Evolutionary conservation across 2,329 filamentous ascomycete species (phyloP).

Genomic region (Trichoderma polysporum): DNA sequence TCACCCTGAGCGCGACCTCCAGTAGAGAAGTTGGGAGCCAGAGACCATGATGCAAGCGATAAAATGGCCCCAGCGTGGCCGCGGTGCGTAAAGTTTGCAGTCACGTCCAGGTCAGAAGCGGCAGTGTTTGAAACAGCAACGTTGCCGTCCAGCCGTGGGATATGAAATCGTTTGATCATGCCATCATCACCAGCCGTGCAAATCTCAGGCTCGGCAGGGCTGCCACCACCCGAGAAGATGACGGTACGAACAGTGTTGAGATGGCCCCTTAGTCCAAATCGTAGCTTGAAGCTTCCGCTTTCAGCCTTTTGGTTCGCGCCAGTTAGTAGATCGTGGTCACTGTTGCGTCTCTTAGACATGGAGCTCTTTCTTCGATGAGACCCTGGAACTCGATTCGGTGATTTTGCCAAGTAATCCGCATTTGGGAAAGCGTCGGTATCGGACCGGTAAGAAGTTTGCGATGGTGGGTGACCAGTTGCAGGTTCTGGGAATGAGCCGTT

Average conservation of each 20-base stretch:
- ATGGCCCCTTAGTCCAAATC: conserved; percentile 88
- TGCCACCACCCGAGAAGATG: conserved; percentile 95
- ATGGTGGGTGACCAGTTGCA: conserved; percentile 41
- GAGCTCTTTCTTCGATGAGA: conserved; percentile 81
- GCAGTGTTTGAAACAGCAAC: conserved; percentile 46
- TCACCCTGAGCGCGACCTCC: conserved; percentile 86
- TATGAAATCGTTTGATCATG: conserved; percentile 94
- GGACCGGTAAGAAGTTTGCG: conserved; percentile 61
- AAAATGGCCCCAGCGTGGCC: conserved; percentile 91
- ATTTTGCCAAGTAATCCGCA: conserved; percentile 77
- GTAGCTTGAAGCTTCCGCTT: conserved; percentile 79
- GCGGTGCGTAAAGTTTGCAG: conserved; percentile 91
- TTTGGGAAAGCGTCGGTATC: conserved; percentile 87
- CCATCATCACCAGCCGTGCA: conserved; percentile 96
- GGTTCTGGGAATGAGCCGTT: conserved; percentile 67
- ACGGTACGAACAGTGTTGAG: conserved; percentile 91
- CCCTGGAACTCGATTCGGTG: conserved; percentile 66
- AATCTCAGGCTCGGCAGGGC: conserved; percentile 92
- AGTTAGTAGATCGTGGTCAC: conserved; percentile 63
- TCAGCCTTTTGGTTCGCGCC: conserved; percentile 61
- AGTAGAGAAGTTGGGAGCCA: conserved; percentile 83
- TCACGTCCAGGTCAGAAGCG: conserved; percentile 82
- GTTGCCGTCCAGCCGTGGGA: conserved; percentile 72
- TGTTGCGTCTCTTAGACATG: conserved; percentile 67
- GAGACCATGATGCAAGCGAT: conserved; percentile 81